Conservation (phyloP, 106 monocot genomes). For the Chionographis japonica region DNA sequence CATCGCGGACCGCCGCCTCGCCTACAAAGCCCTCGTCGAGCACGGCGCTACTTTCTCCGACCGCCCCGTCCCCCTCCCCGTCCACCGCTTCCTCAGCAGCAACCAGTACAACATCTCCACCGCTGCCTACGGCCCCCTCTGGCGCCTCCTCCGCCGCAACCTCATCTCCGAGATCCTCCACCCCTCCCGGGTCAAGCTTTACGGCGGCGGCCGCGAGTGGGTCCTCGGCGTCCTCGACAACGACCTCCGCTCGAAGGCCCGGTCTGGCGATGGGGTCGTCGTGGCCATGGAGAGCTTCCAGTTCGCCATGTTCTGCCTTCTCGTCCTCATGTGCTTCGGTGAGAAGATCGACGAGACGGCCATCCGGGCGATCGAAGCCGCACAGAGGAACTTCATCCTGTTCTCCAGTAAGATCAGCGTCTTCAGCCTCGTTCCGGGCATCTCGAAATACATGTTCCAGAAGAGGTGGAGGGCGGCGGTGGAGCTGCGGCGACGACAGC, state of each 20-base stretch:
- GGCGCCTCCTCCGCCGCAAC: slow-evolving; percentile 26
- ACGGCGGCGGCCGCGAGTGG: background rate
- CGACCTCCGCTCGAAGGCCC: background rate
- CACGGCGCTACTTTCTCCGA: slow-evolving; percentile 5
- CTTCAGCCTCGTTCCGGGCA: slow-evolving; percentile 5
- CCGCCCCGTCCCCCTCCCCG: slow-evolving; percentile 8
- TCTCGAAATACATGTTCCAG: slow-evolving; percentile 10
- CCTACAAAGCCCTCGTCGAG: slow-evolving; percentile 23
- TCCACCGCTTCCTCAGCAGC: background rate
- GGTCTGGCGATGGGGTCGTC: background rate
- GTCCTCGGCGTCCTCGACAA: background rate
- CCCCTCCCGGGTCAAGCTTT: background rate
- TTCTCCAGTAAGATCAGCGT: background rate
- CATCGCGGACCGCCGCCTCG: slow-evolving; percentile 13
- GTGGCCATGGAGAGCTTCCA: slow-evolving; percentile 2
- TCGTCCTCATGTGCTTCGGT: slow-evolving; percentile 29
- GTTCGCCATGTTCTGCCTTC: slow-evolving; percentile 14
- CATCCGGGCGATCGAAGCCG: slow-evolving; percentile 3
- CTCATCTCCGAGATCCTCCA: slow-evolving; percentile 17
- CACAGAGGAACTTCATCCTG: background rate
- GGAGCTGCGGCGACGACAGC: background rate
- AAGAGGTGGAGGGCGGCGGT: slow-evolving; percentile 4
- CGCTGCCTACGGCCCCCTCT: slow-evolving; percentile 19
- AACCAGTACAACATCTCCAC: slow-evolving; percentile 9
- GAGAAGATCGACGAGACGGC: slow-evolving; percentile 13